A percentile compares a stretch with the other conserved stretches of the same genome.
Evolutionary conservation across 163 green algal genomes (phyloP).

Genomic region (Scenedesmus sp.): DNA sequence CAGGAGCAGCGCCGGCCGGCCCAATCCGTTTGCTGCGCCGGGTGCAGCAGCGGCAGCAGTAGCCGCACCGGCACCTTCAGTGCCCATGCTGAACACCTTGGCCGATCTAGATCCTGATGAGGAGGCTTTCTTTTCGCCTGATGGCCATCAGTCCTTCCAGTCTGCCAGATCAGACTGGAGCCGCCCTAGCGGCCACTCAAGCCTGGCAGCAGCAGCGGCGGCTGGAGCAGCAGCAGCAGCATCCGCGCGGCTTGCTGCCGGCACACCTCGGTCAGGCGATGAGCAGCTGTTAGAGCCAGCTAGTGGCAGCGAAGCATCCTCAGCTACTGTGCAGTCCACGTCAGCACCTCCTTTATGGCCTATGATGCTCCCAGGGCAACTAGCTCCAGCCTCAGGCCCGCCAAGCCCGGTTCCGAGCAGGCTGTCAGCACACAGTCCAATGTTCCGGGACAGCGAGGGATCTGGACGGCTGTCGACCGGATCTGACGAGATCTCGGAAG

Average conservation of each 20-base stretch:
- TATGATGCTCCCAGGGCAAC: neutral
- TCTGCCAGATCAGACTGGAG: neutral
- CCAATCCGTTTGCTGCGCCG: neutral
- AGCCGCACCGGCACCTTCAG: neutral
- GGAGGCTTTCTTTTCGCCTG: neutral
- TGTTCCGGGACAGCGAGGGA: neutral
- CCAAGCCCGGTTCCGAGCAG: neutral
- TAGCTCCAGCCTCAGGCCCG: neutral
- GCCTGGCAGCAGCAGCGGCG: neutral
- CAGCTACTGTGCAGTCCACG: constrained; percentile 6
- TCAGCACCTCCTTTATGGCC: neutral
- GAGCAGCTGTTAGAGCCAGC: neutral
- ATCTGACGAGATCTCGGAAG: neutral
- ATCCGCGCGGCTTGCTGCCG: neutral
- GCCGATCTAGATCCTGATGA: neutral
- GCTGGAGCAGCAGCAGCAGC: neutral
- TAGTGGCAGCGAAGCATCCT: neutral
- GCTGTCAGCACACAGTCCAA: neutral
- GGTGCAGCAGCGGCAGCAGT: neutral
- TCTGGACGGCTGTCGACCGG: neutral
- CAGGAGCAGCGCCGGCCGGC: neutral
- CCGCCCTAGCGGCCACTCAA: neutral
- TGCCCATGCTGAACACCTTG: neutral
- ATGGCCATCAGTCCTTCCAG: neutral
- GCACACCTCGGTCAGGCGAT: neutral